These are phyloP conservation scores for Trichosporon inkin DNA, from an alignment of 1,284 basidiomycete genomes.

Conservation along the genomic window DNA sequence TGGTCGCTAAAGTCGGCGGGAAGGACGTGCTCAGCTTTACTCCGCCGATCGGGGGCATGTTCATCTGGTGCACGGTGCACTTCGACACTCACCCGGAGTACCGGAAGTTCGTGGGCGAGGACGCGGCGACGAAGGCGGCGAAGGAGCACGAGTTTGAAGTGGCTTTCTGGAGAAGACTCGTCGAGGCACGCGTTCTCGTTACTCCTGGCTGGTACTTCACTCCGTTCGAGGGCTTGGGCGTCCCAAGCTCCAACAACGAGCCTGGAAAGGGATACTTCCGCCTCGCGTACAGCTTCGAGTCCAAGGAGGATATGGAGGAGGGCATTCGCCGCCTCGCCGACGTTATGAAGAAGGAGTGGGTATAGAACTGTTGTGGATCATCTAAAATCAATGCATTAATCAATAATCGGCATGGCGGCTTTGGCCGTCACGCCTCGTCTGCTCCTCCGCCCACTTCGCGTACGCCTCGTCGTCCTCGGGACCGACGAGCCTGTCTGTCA, in stretches of 20 bases:
- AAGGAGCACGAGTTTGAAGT: constrained; percentile 25
- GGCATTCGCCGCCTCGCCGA: constrained; percentile 24
- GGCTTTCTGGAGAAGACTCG: constrained; percentile 24
- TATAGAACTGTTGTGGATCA: background rate
- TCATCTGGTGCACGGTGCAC: constrained; percentile 37
- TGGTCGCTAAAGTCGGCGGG: background rate
- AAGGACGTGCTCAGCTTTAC: constrained; percentile 51
- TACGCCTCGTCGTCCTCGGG: constrained; percentile 38
- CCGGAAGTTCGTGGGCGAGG: constrained; percentile 9
- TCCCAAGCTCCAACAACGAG: constrained; percentile 15
- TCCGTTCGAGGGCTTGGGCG: constrained; percentile 25
- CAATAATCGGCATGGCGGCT: background rate
- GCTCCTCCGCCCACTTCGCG: constrained; percentile 22
- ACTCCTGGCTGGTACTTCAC: constrained; percentile 32
- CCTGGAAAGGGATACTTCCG: constrained; percentile 27
- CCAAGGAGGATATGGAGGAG: constrained; percentile 23
- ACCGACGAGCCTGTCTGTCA: constrained; percentile 30
- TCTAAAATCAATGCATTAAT: background rate
- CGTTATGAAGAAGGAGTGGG: constrained; percentile 23
- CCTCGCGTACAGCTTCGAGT: constrained; percentile 28
- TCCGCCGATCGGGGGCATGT: constrained; percentile 54
- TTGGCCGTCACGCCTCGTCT: constrained; percentile 1
- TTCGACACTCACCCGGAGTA: constrained; percentile 25
- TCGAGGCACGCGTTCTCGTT: constrained; percentile 23
- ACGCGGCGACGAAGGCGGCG: background rate